phyloP scores from a whole-genome alignment of 2,329 filamentous ascomycete species.

The Leptographium procerum region DNA sequence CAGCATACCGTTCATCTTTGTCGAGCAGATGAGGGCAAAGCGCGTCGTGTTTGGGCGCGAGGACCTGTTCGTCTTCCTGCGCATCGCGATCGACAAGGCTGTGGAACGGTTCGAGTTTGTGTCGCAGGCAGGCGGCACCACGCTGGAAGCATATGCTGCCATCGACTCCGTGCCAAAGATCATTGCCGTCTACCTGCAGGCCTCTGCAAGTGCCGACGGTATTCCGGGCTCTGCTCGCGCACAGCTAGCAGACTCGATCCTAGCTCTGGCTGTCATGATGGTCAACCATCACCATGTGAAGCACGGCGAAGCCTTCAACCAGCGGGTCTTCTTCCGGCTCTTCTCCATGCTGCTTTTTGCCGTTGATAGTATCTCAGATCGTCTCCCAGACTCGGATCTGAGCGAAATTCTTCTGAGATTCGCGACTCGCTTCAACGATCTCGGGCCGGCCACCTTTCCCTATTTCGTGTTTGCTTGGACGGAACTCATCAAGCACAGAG shows the following conservation, averaged over 20 bases:
- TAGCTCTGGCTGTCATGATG: constrained; percentile 68
- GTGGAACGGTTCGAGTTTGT: constrained; percentile 68
- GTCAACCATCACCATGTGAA: constrained; percentile 77
- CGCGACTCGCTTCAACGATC: constrained; percentile 56
- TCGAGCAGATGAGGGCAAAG: constrained; percentile 69
- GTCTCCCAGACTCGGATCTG: constrained; percentile 49
- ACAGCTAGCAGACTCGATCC: constrained; percentile 63
- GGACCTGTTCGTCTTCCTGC: constrained; percentile 68
- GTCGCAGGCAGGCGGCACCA: constrained; percentile 47
- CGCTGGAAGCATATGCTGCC: constrained; percentile 44
- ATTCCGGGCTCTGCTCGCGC: constrained; percentile 41
- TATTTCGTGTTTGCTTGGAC: constrained; percentile 82
- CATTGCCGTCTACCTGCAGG: constrained; percentile 62
- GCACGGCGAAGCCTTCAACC: constrained; percentile 71
- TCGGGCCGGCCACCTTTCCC: constrained; percentile 69
- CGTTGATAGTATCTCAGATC: constrained; percentile 34
- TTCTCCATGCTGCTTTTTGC: constrained; percentile 67
- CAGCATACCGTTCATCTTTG: constrained; percentile 61
- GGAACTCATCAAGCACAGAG: constrained; percentile 68
- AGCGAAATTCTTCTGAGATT: constrained; percentile 62
- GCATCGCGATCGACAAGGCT: constrained; percentile 69
- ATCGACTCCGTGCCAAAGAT: constrained; percentile 78
- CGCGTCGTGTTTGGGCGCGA: constrained; percentile 64
- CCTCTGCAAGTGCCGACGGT: constrained; percentile 51
- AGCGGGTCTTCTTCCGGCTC: constrained; percentile 82